These are phyloP conservation scores for Phylloboletellus chloephorus DNA, from an alignment of 1,284 basidiomycete species.

Conservation along the genomic window DNA sequence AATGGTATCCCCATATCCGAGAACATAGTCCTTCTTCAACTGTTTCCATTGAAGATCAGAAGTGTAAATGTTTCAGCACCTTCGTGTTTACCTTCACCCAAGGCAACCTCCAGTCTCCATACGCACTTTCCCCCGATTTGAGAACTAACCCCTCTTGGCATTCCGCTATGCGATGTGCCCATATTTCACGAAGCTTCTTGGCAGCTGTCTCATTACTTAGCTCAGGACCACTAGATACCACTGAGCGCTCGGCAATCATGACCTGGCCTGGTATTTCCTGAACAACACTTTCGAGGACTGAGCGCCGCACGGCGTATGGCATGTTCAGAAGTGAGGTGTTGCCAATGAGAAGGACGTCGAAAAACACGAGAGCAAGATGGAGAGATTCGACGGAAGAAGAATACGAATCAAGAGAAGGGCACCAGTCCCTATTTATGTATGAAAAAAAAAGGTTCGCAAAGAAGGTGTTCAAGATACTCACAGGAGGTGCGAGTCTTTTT, in stretches of 20 bases:
- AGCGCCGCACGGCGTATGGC: conserved; percentile 57
- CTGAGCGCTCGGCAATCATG: conserved; percentile 53
- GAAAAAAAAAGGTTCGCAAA: background rate
- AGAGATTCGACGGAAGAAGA: conserved; percentile 38
- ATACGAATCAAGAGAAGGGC: conserved; percentile 46
- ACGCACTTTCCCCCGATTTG: conserved; percentile 63
- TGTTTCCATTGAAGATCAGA: conserved; percentile 13
- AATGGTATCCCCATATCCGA: conserved; percentile 71
- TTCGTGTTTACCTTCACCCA: conserved; percentile 70
- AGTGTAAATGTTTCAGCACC: background rate
- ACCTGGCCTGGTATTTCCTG: conserved; percentile 49
- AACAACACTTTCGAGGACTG: conserved; percentile 55
- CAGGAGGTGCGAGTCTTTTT: conserved; percentile 20
- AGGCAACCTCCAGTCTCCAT: conserved; percentile 55
- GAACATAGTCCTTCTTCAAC: conserved; percentile 77
- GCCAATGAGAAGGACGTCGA: conserved; percentile 72
- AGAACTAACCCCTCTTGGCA: conserved; percentile 69
- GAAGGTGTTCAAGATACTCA: conserved; percentile 8
- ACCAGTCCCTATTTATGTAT: conserved; percentile 31
- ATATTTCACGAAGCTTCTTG: conserved; percentile 40
- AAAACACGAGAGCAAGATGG: conserved; percentile 78
- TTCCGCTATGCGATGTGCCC: conserved; percentile 46
- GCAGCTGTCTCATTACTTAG: conserved; percentile 12
- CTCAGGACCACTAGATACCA: conserved; percentile 33
- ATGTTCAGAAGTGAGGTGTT: conserved; percentile 48